A percentile compares a stretch with the other conserved stretches of the same genome.
These are phyloP conservation scores for Rhizophagus clarus DNA, from an alignment of 192 early-diverging fungal species.

Conservation along the genomic window DNA sequence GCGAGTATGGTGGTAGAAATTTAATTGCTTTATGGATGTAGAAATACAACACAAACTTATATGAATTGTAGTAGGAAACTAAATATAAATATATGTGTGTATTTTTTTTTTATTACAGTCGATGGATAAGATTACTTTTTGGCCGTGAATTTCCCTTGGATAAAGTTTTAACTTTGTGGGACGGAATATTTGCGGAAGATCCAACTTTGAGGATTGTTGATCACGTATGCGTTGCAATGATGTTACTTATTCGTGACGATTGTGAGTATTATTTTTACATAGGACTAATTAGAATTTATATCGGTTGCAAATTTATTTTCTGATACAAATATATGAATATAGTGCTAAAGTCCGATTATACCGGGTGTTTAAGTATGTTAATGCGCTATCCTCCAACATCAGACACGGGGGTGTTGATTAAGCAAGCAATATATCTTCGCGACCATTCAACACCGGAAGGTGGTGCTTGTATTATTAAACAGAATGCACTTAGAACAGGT, in stretches of 20 bases:
- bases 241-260: slow-evolving; percentile 68
- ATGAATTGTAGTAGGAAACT: background rate
- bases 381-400: slow-evolving; percentile 62
- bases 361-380: slow-evolving; percentile 62
- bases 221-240: slow-evolving; percentile 77
- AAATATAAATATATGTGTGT: too few species aligned
- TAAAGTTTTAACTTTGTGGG: slow-evolving; percentile 81
- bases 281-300: background rate
- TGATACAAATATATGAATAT: background rate
- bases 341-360: slow-evolving; percentile 67
- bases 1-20: background rate
- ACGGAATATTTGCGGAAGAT: slow-evolving; percentile 87
- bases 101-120: slow-evolving; percentile 44
- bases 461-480: slow-evolving; percentile 53
- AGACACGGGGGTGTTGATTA: slow-evolving; percentile 52
- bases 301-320: background rate
- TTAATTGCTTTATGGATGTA: background rate
- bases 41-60: too few species aligned
- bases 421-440: slow-evolving; percentile 69
- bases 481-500: slow-evolving; percentile 50
- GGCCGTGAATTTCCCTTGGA: slow-evolving; percentile 82
- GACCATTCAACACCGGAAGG: slow-evolving; percentile 54
- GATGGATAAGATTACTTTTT: slow-evolving; percentile 93
- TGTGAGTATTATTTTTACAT: slow-evolving; percentile 48
- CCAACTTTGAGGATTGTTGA: slow-evolving; percentile 76